Base-by-base conservation (phyloP, 495 filamentous ascomycete species). In the Staphylotrichum longicolle region DNA sequence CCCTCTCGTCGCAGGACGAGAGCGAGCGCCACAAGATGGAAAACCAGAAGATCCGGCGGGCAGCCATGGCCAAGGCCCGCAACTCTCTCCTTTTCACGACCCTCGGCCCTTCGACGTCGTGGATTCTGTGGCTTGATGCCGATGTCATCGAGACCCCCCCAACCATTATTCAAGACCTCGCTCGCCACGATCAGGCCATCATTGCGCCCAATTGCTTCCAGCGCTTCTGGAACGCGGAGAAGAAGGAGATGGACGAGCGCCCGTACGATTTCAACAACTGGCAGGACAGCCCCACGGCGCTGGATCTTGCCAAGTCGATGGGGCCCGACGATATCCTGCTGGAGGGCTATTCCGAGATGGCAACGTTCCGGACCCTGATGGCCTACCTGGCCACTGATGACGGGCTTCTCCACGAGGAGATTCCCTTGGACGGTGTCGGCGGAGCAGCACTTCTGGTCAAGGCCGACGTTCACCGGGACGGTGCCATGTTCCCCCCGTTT, bases 241-340 rank as follows among this genome's bases (percentile, higher is more conserved):
- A 80, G 11, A 86, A 86, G 65, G 79, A 82, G 59, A 82, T 82
- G 73, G 86, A 86, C 58, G 83, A 90, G 61, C 85, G 94, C 7
- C 88, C 92, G 0, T 98, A 98, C 72, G 94, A 98, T 74, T 98
- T 88, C 81, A 98, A 98, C 72, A 93, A 88, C 60, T 98, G 95
- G 94, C 83, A 91, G 63, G 94, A 98, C 69, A 93, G 88, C 66
- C 78, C 84, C 7, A 85, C 79, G 4, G 95, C 94, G 8, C 83
- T 86, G 67, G 78, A 85, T 6, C 75, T 98, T 56, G 94, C 83
- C 3, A 76, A 81, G 6, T 83, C 83, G 61, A 96, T 98, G 92
- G 89, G 81, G 0, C 72, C 71, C 7, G 94, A 98, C 61, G 94
- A 98, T 51, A 95, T 98, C 65, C 79, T 98, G 27, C 75, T 98